Percentiles rank a stretch among this genome's conserved stretches.
phyloP scores from a whole-genome alignment of 192 early-diverging fungal genomes.

The Gonapodya prolifera region DNA sequence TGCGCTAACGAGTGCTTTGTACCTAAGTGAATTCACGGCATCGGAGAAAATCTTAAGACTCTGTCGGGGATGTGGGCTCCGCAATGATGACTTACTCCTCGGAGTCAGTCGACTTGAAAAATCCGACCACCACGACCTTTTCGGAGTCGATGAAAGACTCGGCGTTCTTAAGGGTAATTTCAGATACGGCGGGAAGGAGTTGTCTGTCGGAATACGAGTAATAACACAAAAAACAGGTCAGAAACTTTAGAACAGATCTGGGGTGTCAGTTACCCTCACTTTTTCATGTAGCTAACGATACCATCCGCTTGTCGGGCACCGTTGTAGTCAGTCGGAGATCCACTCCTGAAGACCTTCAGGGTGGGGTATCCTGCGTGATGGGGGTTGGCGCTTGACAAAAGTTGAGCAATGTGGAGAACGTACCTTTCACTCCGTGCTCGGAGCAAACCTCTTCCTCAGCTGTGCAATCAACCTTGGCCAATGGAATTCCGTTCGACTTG shows the following conservation, averaged over 20 bases:
- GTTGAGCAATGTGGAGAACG: constrained; percentile 27
- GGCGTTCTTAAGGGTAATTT: constrained; percentile 53
- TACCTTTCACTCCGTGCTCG: constrained; percentile 63
- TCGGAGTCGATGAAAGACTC: constrained; percentile 67
- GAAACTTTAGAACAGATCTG: neutral
- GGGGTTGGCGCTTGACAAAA: constrained; percentile 20
- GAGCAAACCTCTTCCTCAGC: constrained; percentile 71
- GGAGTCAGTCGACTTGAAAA: constrained; percentile 48
- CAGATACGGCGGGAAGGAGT: constrained; percentile 65
- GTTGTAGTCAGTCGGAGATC: constrained; percentile 58
- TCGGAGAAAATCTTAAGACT: neutral
- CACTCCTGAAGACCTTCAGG: constrained; percentile 26
- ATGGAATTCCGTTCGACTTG: constrained; percentile 53
- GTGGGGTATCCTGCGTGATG: neutral
- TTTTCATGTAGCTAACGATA: constrained; percentile 88
- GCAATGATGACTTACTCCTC: constrained; percentile 21
- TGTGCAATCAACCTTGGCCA: constrained; percentile 98
- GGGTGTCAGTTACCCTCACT: constrained; percentile 29
- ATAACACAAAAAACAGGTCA: neutral
- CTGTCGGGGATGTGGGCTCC: neutral
- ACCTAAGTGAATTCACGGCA: constrained; percentile 5
- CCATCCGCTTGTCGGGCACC: constrained; percentile 75
- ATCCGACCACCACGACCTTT: constrained; percentile 81
- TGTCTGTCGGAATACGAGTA: constrained; percentile 32
- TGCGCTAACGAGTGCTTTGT: constrained; percentile 45